A percentile compares a stretch with the other conserved stretches of the same genome.
Evolutionary conservation across 306 rosid genomes (phyloP).

Genomic region (Benincasa hispida): DNA sequence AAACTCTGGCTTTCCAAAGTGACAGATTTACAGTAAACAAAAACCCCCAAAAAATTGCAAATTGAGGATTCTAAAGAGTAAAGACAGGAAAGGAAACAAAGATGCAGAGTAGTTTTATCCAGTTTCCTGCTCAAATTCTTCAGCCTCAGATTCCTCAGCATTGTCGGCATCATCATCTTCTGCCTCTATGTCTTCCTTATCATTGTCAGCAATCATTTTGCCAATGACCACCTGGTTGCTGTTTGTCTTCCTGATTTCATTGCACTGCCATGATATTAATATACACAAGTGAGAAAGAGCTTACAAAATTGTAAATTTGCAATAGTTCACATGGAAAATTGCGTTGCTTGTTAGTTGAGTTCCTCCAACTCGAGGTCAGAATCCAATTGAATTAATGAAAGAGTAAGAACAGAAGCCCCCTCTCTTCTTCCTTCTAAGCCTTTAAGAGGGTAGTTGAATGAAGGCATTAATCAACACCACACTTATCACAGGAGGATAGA

Average conservation of each 20-base stretch:
- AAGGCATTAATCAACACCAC: background rate
- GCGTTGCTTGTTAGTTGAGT: background rate
- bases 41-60: background rate
- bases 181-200: conserved; percentile 66
- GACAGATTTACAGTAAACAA: background rate
- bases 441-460: background rate
- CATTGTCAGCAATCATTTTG: conserved; percentile 49
- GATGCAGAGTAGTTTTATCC: conserved; percentile 24
- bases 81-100: background rate
- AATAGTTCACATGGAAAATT: background rate
- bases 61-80: background rate
- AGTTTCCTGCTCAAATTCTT: conserved; percentile 93
- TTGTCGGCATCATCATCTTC: conserved; percentile 63
- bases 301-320: background rate
- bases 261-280: conserved; percentile 38
- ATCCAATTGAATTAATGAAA: background rate
- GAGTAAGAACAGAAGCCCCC: background rate
- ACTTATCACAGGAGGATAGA: background rate
- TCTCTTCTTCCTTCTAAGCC: background rate
- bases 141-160: conserved; percentile 84
- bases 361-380: background rate
- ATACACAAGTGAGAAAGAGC: background rate
- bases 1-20: background rate
- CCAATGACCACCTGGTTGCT: conserved; percentile 63
- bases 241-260: conserved; percentile 55